Conservation (phyloP, 192 early-diverging fungal species). For the Backusella circina region DNA sequence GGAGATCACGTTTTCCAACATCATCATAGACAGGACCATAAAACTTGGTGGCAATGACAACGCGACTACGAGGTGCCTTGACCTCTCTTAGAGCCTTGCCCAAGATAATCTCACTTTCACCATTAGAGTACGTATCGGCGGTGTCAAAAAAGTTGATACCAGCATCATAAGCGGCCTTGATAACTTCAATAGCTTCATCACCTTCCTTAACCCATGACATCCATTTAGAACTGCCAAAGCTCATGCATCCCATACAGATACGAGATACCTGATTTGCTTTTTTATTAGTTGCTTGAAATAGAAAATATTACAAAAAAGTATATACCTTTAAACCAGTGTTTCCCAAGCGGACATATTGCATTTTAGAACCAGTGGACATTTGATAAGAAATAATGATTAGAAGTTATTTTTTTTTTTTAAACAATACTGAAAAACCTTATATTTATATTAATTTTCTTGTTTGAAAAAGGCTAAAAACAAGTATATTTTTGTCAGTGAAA, state of each 20-base stretch:
- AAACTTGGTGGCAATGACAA: constrained; percentile 77
- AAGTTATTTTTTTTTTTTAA: no score
- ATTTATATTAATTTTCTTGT: no score
- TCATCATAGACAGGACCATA: constrained; percentile 43
- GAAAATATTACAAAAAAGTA: not conserved
- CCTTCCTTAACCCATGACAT: constrained; percentile 38
- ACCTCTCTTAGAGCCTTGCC: constrained; percentile 35
- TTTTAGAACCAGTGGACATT: constrained; percentile 19
- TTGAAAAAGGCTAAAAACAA: no score
- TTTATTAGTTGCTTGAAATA: not conserved
- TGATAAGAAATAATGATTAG: no score
- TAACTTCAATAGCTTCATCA: constrained; percentile 37
- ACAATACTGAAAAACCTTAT: no score
- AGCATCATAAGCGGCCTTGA: constrained; percentile 56
- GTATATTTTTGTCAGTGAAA: no score
- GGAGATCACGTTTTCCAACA: constrained; percentile 27
- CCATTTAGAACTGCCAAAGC: constrained; percentile 38
- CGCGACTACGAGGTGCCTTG: constrained; percentile 56
- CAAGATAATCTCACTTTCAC: constrained; percentile 33
- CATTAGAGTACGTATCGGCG: constrained; percentile 44
- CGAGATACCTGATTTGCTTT: constrained; percentile 31
- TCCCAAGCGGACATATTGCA: constrained; percentile 76
- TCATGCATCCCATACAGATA: constrained; percentile 51
- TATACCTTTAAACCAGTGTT: constrained; percentile 69
- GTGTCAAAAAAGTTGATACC: constrained; percentile 84